Evolutionary conservation across 2,329 filamentous ascomycete species (phyloP), one percentile per base, ranked within the genome.

Genomic region (Epichloe festucae): DNA sequence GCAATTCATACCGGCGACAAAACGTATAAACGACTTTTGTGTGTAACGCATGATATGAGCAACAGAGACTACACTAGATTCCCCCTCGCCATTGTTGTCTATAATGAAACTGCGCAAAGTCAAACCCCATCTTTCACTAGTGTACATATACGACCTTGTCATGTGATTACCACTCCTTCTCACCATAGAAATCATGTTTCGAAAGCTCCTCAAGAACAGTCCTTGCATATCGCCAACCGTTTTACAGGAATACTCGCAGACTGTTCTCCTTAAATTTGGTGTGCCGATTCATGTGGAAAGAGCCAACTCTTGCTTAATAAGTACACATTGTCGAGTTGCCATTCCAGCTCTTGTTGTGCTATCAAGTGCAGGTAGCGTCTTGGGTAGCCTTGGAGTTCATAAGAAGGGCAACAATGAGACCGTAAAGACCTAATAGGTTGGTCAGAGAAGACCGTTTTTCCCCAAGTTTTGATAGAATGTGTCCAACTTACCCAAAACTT

Each of bases 321-420:
- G 55, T 64, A 61, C 57, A 61, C 59, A 27, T 70, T 72, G 68
- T 65, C 68, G 58, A 61, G 62, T 63, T 61, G 60, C 56, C 54
- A 57, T 55, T 55, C 57, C 52, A 34, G 43, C 35, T 36, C 49
- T 47, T 36, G 8, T 51, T 46, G 15, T 17, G 34, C 31, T 59
- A 60, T 17, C 45, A 21, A 17, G 60, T 41, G 72, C 85, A 89
- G 55, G 60, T 67, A 61, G 76, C 77, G 63, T 83, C 79, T 61
- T 81, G 72, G 54, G 72, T 73, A 40, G 85, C 87, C 77, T 93
- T 94, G 54, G 93, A 95, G 87, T 97, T 98, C 94, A 98, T 98
- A 68, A 98, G 84, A 67, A 98, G 86, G 58, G 93, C 93, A 61
- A 98, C 93, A 70, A 98, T 98, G 65, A 98, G 81, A 70, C 93